Evolutionary conservation across 176 grass and related monocot species (phyloP), one percentile per base, ranked within the genome.

Genomic region (Rhipidocladum racemiflorum): DNA sequence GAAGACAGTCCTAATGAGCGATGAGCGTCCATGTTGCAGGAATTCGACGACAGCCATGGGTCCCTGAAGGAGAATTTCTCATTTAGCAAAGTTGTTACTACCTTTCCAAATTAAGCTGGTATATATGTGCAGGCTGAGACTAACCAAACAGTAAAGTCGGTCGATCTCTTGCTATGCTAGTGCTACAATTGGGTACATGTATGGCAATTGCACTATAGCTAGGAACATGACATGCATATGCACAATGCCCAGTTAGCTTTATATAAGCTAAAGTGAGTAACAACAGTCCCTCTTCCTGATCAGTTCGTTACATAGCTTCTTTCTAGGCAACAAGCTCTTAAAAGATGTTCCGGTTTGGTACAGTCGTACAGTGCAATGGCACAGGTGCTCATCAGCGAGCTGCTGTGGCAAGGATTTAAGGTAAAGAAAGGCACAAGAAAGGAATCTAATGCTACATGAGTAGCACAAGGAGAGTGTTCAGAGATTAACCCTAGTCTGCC

Each of bases 11-110:
- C 81, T 6, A 81, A 38, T 46, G 87, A 80, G 64, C 89, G 87
- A 75, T 92, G 85, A 43, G 75, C 84, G 78, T 93, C 91, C 89
- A 97, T 91, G 86, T 93, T 90, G 76, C 91, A 91, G 20, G 77
- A 90, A 34, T 87, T 93, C 35, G 83, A 84, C 59, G 89, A 88
- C 54, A 92, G 69, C 94, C 94, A 93, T 56, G 94, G 84, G 83
- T 87, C 91, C 87, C 94, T 97, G 88, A 57, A 83, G 77, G 83
- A 72, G 50, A 84, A 75, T 18, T 60, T 81, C 83, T 55, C 42
- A 72, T 24, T 84, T 68, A 76, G 68, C 45, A 76, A 74, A 62
- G 25, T 35, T 64, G 17, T 76, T 79, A 61, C 54, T 59, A 40
- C 60, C 39, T 84, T 84, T 65, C 84, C 57, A 3, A 16, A 67